Evolutionary conservation across 805 yeast species (phyloP).

Genomic region (Kurtzmaniella fragi): DNA sequence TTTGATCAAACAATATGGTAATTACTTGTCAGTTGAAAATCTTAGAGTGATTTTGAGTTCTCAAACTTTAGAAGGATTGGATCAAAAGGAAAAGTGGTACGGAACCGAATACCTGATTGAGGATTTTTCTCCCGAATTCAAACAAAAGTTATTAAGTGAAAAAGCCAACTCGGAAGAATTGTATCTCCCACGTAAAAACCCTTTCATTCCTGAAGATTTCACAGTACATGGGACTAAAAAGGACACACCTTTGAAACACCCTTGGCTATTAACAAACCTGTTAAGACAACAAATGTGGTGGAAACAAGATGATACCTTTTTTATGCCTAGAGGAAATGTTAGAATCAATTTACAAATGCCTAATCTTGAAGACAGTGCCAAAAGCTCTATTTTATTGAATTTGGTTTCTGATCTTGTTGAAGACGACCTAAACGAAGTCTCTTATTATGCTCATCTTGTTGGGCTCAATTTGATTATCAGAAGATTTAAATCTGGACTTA

Average conservation of each 20-base stretch:
- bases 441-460: constrained; percentile 82
- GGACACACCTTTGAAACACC: constrained; percentile 36
- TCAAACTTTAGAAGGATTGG: constrained; percentile 41
- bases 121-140: constrained; percentile 37
- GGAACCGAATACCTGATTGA: constrained; percentile 71
- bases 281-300: constrained; percentile 67
- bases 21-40: constrained; percentile 51
- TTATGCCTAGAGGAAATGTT: constrained; percentile 81
- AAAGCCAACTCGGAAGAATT: constrained; percentile 25
- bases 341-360: constrained; percentile 64
- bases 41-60: constrained; percentile 56
- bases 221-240: constrained; percentile 44
- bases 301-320: constrained; percentile 83
- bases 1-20: constrained; percentile 45
- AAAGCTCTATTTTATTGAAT: constrained; percentile 51
- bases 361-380: constrained; percentile 52
- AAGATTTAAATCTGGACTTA: constrained; percentile 65
- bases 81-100: constrained; percentile 74
- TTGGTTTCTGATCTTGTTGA: constrained; percentile 66
- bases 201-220: constrained; percentile 78
- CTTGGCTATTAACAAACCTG: constrained; percentile 53
- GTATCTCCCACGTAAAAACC: constrained; percentile 68
- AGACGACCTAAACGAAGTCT: constrained; percentile 68
- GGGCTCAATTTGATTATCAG: constrained; percentile 59
- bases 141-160: constrained; percentile 24